Base-by-base conservation (phyloP, 2,329 filamentous ascomycete genomes). In the Coleophoma cylindrospora region DNA sequence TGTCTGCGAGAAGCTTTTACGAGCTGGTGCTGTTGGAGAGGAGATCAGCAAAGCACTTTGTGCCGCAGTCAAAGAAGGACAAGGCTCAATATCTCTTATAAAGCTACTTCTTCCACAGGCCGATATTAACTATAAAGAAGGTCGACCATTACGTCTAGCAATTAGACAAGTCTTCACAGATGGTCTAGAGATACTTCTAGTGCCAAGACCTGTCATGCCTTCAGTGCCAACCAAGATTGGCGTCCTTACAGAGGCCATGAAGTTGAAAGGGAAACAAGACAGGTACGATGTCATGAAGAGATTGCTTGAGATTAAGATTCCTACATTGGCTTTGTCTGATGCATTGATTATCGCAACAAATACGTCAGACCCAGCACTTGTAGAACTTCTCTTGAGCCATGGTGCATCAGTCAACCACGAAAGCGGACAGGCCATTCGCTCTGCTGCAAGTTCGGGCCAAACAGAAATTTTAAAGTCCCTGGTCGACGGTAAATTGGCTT, bases 1-100 rank as follows among this genome's bases (percentile, higher is more conserved):
- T 19, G 17, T 56, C n/a, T 54, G 49, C 17, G 48, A 57, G 27
- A 56, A 54, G 48, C 48, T 57, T 15, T 36, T 56, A 17, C 43
- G 37, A 45, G 54, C 54, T 40, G 55, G 54, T 17, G 49, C 53
- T 38, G 17, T 40, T 17, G 53, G 48, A 12, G 50, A 54, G 9
- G 45, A 48, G n/a, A 48, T 55, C 19, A 49, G 34, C 34, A 51
- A 52, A 32, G 46, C 49, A 21, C 40, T 57, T 4, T 45, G 19
- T 34, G n/a, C 21, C 19, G 43, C 47, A 19, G 37, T 45, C 12
- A 52, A 50, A 17, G 54, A 56, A 34, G 51, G 51, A 11, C 21
- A 14, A 19, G 3, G 37, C 8, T 45, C 45, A 33, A 17, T 55
- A 1, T 13, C 50, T 8, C 12, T 54, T 4, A 40, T 57, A 15